Percentiles rank a stretch among this genome's conserved stretches.
phyloP scores from a whole-genome alignment of 176 grass and related monocot species.

The Sorghum bicolor region Sorghum_bicolor_NCBIv3 NC_012875.2:43234501-43235000 shows the following conservation, averaged over 20 bases:
- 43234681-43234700: neutral
- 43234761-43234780: neutral
- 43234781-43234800: slow-evolving; percentile 23
- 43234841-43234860: slow-evolving; percentile 28
- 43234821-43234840: slow-evolving; percentile 33
- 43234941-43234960: neutral
- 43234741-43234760: slow-evolving; percentile 15
- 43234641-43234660: slow-evolving; percentile 28
- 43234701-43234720: slow-evolving; percentile 22
- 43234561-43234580: slow-evolving; percentile 6
- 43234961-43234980: neutral
- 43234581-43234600: slow-evolving; percentile 23
- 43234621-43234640: slow-evolving; percentile 47
- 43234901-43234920: neutral
- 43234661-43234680: slow-evolving; percentile 36
- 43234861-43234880: slow-evolving; percentile 30
- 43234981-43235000: neutral
- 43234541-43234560: neutral
- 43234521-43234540: neutral
- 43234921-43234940: neutral
- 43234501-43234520: neutral
- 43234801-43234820: slow-evolving; percentile 15
- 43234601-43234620: slow-evolving; percentile 18
- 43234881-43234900: slow-evolving; percentile 19
- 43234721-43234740: slow-evolving; percentile 15